Base-by-base conservation (phyloP, 192 early-diverging fungal genomes). In the Mortierella antarctica region DNA sequence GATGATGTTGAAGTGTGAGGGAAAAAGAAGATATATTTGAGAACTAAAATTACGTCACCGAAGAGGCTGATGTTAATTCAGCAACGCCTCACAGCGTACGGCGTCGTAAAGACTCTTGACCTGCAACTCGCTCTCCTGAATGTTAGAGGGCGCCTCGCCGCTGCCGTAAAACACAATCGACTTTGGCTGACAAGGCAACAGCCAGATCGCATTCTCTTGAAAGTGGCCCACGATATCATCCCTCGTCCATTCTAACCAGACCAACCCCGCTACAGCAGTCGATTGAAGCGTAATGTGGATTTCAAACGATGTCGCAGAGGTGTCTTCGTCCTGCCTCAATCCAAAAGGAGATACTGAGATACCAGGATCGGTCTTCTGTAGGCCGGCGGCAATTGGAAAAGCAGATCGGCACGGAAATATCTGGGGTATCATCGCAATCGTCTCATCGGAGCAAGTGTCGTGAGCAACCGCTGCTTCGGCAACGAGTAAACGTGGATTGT, bases 131-230 rank as follows among this genome's bases (percentile, higher is more conserved):
- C 13, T 40, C 4, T 31, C 18, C 52, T 56, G 42, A 14, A 51
- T 13, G 12, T 59, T 4, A 7, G 20, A 20, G 15, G 31, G 23
- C 6, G 47, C 23, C 12, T 51, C 47, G 20, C 49, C 58, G n/a
- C 12, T 41, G 6, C 76, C 63, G 23, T 66, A 44, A 46, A 62
- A 79, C 4, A 57, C 1, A 44, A 71, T 15, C 10, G 15, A 15
- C 15, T 45, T 51, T 7, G 69, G n/a, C 5, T 67, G 57, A 11
- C 23, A 15, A 6, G 63, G 62, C 4, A 79, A 52, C 1, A 79
- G 50, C 69, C 76, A 79, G 46, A 79, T 57, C 12, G 52, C 68
- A 20, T 79, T 79, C 44, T 79, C 68, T 12, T 46, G 44, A 52
- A 79, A 79, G 17, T 70, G 58, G 8, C 76, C 76, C 48, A 57